Base-by-base conservation (phyloP, 176 grass and related monocot genomes). In the Avena insularis region DNA sequence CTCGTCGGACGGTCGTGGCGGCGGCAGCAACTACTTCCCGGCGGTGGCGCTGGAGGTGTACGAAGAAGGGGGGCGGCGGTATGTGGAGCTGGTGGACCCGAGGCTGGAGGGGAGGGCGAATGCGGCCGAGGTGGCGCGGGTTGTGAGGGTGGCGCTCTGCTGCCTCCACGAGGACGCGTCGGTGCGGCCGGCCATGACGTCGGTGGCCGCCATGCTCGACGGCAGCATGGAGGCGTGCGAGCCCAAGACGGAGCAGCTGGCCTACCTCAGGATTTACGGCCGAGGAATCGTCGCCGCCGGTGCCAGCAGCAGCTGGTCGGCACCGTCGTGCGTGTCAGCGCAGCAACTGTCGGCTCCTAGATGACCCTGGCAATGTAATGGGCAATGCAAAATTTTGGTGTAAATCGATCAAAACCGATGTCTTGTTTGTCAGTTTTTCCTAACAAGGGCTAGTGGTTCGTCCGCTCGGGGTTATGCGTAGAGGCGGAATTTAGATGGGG, bases 151-250 rank as follows among this genome's bases (percentile, higher is more conserved):
- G 14, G 91, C 91, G 21, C 79, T 98, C 29, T 98, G 93, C 87
- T 98, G 93, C 85, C 85, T 98, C 50, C 93, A 95, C 77, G 91
- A 98, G 89, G 93, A 98, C 71, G 88, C 91, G 1, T 69, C 70
- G 17, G 27, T 54, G 20, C 84, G 93, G 82, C 93, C 96, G 40
- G 78, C 63, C 88, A 98, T 98, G 96, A 60, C 54, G 15, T 86
- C 87, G 1, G 90, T 95, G 49, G 64, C 83, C n/a, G 90, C 68
- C 27, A 94, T 98, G 93, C 86, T 98, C 27, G 91, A 95, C 71
- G 91, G 96, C 71, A 92, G 31, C 74, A 82, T 92, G 86, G 65
- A 87, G 49, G 75, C 75, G 2, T 67, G 51, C 64, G 75, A 84
- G 67, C 91, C 93, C 19, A 71, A 81, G 19, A 1, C 90, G 9